Evolutionary conservation across 129 eudicot genomes (phyloP), one percentile per base, ranked within the genome.

Genomic region (Calendula officinalis): DNA sequence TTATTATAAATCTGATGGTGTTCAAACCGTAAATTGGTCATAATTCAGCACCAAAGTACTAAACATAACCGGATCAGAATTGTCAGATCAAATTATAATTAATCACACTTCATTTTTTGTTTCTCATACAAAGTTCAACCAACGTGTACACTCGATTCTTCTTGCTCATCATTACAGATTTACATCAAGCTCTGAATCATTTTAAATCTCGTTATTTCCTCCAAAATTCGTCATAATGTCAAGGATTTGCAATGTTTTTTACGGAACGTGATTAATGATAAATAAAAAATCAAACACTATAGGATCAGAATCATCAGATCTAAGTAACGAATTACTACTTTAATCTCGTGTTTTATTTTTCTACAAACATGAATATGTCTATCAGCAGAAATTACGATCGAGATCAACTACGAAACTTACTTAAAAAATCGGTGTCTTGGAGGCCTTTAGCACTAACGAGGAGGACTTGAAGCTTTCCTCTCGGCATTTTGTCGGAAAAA

Each of bases 401-500:
- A 56, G 55, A 42, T 62, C 8, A 48, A 68, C 2, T 3, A 35
- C 5, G 6, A 13, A 55, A 74, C 86, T 74, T 83, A 86, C 95
- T 39, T 4, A 83, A 84, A 55, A 83, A 77, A 72, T 86, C 95
- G 41, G 89, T 22, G 85, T 86, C 81, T 34, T 83, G 81, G 48
- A 86, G 95, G 62, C 95, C 89, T 78, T 86, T 86, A 59, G 95
- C 95, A 15, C 78, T 50, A 6, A 80, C 84, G 49, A 86, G 84
- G 16, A 74, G 75, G 45, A 86, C 95, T 54, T 83, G 81, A 16
- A 86, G 84, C 60, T 73, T 82, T 52, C 89, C 86, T 22, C 57
- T 72, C 13, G 67, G 73, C 95, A 86, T 86, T 55, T 68, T 74
- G 66, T 57, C 76, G 61, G 64, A 50, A 56, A 71, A 70, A 22